Base-by-base conservation (phyloP, 2,329 filamentous ascomycete genomes). In the Lizonia empirigonia region DNA sequence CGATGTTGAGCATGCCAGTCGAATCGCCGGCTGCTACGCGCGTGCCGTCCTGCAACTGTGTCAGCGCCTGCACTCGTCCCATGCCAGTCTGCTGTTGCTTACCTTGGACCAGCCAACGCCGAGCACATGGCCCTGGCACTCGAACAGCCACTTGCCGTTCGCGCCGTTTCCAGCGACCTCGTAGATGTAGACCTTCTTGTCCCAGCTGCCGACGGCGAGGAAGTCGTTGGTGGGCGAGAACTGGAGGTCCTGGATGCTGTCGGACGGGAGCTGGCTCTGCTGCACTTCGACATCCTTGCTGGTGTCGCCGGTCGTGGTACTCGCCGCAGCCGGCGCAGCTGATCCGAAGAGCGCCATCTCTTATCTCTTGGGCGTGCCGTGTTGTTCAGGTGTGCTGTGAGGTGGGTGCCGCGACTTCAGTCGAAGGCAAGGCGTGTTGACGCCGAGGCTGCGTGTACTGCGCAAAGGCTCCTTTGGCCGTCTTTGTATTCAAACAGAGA, bases 131-230 rank as follows among this genome's bases (percentile, higher is more conserved):
- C 65, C 65, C 60, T 91, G 88, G 75, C 95, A 90, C 62, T 95
- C 89, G 69, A 94, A 95, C 52, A 88, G 79, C 57, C 91, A 91
- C 68, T 92, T 93, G 40, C 91, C 91, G 71, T 91, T 85, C 68
- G 89, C 93, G 70, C 89, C 84, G 34, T 91, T 91, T 60, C 85
- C 85, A 49, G 87, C 85, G 70, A 97, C 91, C 74, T 97, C 91
- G 77, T 97, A 99, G 71, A 99, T 93, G 69, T 92, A 88, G 58
- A 97, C 91, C 74, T 96, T 96, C 79, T 95, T 96, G 77, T 99
- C 94, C 94, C 94, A 99, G 65, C 91, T 96, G 38, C 91, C 80
- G 27, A 97, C 90, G 19, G 93, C 91, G 15, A 99, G 81, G 71
- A 95, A 89, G 65, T 97, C 91, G 60, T 77, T 82, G 44, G 80